Base-by-base conservation (phyloP, 345 rosid genomes). In the Citrus hindsii region DNA sequence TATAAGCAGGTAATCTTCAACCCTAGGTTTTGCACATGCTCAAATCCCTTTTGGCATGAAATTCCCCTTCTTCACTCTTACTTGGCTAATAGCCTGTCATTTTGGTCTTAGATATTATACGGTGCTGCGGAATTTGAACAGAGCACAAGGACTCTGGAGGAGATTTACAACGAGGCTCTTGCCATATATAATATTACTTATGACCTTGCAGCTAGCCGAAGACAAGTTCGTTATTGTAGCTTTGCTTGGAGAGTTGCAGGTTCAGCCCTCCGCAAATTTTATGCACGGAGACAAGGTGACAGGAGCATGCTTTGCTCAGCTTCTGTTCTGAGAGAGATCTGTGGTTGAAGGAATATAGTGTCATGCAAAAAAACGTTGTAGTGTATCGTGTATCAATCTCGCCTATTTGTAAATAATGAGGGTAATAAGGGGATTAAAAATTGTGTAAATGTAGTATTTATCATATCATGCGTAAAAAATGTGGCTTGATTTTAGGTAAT, bases 241-340 rank as follows among this genome's bases (percentile, higher is more conserved):
- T 91, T 94, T 77, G 97, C 90, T 21, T 93, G 98, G 98, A 93
- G 69, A 69, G 86, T 88, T 35, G 95, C 97, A 27, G 95, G 98
- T 24, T 72, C 89, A 25, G 90, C 91, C 2, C 82, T 94, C 2
- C 91, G 89, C 81, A 67, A 32, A 59, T 51, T 85, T 1, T 83
- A 88, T 76, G 72, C 69, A 5, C 13, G 22, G 32, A 81, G 48
- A 67, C 71, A 33, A 51, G 40, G 71, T 9, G 87, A 80, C 69
- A 83, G 63, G 55, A 28, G 63, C 2, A 27, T 89, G 38, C 5
- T 76, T 4, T 82, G 86, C 65, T 72, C 80, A 48, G 79, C 79
- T 25, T 79, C 88, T 53, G 84, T 87, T 37, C 76, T 91, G 21
- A 88, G 82, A 55, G 89, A 86, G 74, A 51, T 89, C 18, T 88